Conservation (phyloP, 139 green algal genomes). For the Medakamo hakoo region DNA sequence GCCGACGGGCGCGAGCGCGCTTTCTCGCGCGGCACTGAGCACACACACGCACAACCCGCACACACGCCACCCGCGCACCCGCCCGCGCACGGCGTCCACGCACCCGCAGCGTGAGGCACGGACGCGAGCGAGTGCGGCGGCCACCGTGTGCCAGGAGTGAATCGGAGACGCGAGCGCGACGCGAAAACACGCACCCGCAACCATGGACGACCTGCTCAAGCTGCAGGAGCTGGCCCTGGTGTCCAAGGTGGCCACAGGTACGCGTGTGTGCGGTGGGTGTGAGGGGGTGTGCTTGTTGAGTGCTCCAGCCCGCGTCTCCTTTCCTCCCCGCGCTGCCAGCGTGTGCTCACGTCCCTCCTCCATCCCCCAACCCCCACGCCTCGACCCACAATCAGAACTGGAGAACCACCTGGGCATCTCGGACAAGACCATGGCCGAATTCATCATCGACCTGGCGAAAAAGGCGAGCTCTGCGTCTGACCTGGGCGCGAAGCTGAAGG, state of each 20-base stretch:
- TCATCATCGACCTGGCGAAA: constrained; percentile 75
- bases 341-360: neutral
- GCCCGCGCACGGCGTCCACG: too few relatives aligned
- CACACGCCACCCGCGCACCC: too few relatives aligned
- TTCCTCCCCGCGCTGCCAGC: neutral
- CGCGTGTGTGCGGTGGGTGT: neutral
- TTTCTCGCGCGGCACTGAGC: too few relatives aligned
- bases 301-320: neutral
- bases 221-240: constrained; percentile 80
- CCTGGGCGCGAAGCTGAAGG: constrained; percentile 37
- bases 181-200: too few relatives aligned
- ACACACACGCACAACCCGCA: too few relatives aligned
- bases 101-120: too few relatives aligned
- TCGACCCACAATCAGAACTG: constrained; percentile 47
- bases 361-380: neutral
- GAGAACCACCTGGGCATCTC: constrained; percentile 84
- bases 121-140: too few relatives aligned
- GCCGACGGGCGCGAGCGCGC: too few relatives aligned
- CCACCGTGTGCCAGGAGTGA: too few relatives aligned
- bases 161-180: too few relatives aligned
- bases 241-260: constrained; percentile 74
- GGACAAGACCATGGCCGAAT: constrained; percentile 91
- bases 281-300: neutral
- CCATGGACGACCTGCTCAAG: constrained; percentile 47
- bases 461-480: constrained; percentile 27